Conservation (phyloP, 164 flowering plant species). For the Magnolia kwangsiensis region DNA sequence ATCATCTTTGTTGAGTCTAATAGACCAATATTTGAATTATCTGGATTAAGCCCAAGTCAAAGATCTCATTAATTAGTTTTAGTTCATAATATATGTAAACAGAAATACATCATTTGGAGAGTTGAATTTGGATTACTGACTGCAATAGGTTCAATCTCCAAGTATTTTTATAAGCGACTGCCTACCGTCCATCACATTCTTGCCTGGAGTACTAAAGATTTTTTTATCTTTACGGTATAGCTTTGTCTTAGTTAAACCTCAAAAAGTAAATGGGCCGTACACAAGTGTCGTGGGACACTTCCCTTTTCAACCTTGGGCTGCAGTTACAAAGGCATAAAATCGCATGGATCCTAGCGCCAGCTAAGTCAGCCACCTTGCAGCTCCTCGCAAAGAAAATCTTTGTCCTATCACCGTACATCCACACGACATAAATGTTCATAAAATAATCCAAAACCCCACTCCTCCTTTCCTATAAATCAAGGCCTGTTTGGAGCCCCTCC, state of each 20-base stretch:
- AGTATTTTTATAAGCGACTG: too few species aligned
- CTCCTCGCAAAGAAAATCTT: conserved; percentile 18
- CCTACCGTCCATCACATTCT: too few species aligned
- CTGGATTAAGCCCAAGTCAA: too few species aligned
- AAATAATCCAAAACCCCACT: not conserved
- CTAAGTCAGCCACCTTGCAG: conserved; percentile 18
- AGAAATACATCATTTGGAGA: too few species aligned
- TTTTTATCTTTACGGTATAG: not conserved
- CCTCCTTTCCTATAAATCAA: not conserved
- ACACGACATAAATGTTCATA: conserved; percentile 21
- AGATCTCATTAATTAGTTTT: too few species aligned
- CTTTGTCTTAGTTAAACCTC: not conserved
- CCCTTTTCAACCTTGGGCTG: conserved; percentile 2
- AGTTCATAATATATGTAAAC: too few species aligned
- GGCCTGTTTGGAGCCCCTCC: conserved; percentile 1
- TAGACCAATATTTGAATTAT: too few species aligned
- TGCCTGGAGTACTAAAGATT: too few species aligned
- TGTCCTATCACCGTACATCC: conserved; percentile 18
- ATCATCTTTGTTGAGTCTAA: too few species aligned
- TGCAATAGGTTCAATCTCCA: too few species aligned
- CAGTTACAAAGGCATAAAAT: not conserved
- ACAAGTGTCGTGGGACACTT: not conserved
- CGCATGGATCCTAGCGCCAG: conserved; percentile 13
- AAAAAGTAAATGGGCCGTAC: not conserved
- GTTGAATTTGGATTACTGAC: too few species aligned